Conservation (phyloP, 2,329 filamentous ascomycete genomes). For the Pseudovirgaria hyperparasitica region DNA sequence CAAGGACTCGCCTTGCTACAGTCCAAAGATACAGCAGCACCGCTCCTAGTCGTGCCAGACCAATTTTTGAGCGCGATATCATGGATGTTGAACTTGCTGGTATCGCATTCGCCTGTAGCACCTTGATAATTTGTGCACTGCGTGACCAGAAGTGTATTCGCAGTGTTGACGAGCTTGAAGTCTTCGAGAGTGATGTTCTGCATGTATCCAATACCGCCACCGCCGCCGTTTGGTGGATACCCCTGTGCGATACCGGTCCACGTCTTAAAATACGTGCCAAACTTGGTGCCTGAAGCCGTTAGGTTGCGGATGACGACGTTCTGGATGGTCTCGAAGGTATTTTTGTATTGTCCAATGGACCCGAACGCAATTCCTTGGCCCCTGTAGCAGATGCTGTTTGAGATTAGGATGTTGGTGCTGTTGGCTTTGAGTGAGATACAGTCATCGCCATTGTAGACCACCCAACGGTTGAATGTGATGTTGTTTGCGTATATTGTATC, state of each 20-base stretch:
- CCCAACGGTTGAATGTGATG: constrained; percentile 26
- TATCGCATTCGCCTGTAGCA: constrained; percentile 25
- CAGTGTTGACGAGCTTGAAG: constrained; percentile 15
- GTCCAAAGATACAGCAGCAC: constrained; percentile 12
- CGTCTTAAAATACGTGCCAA: constrained; percentile 44
- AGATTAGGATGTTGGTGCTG: constrained; percentile 40
- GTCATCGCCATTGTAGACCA: constrained; percentile 10
- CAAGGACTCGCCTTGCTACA: constrained; percentile 16
- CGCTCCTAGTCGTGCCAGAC: constrained; percentile 15
- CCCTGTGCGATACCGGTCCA: constrained; percentile 42
- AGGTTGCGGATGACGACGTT: constrained; percentile 37
- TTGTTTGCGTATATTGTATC: constrained; percentile 42
- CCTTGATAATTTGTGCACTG: constrained; percentile 29
- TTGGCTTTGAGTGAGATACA: constrained; percentile 44
- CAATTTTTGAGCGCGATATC: constrained; percentile 19
- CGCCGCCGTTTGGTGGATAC: constrained; percentile 45
- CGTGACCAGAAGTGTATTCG: constrained; percentile 21
- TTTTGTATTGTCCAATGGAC: constrained; percentile 43
- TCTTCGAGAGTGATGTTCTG: constrained; percentile 26
- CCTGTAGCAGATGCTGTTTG: constrained; percentile 35
- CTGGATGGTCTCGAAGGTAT: constrained; percentile 36
- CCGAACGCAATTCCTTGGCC: constrained; percentile 45
- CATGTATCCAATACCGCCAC: constrained; percentile 38
- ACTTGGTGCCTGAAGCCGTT: constrained; percentile 31
- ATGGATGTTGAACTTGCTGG: constrained; percentile 27